These are phyloP conservation scores for Myxozyma neotropica DNA, from an alignment of 805 yeast species.

Conservation along the genomic window DNA sequence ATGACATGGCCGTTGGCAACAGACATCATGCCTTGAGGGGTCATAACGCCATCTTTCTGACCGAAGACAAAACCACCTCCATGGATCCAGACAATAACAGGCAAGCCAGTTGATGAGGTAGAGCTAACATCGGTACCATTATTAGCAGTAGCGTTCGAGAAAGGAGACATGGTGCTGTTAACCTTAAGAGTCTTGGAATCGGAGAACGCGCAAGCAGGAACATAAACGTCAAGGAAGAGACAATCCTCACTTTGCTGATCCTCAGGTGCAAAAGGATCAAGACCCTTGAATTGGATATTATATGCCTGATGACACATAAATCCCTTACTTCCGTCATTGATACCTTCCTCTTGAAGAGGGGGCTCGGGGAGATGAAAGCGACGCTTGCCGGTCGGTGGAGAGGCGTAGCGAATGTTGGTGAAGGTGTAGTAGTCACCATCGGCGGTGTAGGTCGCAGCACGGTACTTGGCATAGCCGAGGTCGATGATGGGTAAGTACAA, in stretches of 20 bases:
- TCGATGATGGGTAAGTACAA: slow-evolving; percentile 19
- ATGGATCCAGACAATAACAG: slow-evolving; percentile 33
- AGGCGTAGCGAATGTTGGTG: slow-evolving; percentile 32
- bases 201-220: slow-evolving; percentile 18
- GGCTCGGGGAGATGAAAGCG: slow-evolving; percentile 29
- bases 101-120: background rate
- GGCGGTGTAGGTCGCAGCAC: slow-evolving; percentile 23
- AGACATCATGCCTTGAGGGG: slow-evolving; percentile 23
- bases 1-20: slow-evolving; percentile 22
- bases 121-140: background rate
- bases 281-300: slow-evolving; percentile 11
- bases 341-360: slow-evolving; percentile 19
- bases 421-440: slow-evolving; percentile 19
- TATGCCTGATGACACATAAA: slow-evolving; percentile 26
- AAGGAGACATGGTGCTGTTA: background rate
- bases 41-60: slow-evolving; percentile 25
- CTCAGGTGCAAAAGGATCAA: slow-evolving; percentile 8
- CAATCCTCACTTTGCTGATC: slow-evolving; percentile 28
- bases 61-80: slow-evolving; percentile 35
- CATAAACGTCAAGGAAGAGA: slow-evolving; percentile 30
- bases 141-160: background rate
- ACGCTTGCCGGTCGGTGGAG: slow-evolving; percentile 28
- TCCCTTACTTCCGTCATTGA: slow-evolving; percentile 28
- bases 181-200: background rate
- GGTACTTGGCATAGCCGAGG: slow-evolving; percentile 30